phyloP scores from a whole-genome alignment of 768 basidiomycete species.

The Favolaschia claudopus region DNA sequence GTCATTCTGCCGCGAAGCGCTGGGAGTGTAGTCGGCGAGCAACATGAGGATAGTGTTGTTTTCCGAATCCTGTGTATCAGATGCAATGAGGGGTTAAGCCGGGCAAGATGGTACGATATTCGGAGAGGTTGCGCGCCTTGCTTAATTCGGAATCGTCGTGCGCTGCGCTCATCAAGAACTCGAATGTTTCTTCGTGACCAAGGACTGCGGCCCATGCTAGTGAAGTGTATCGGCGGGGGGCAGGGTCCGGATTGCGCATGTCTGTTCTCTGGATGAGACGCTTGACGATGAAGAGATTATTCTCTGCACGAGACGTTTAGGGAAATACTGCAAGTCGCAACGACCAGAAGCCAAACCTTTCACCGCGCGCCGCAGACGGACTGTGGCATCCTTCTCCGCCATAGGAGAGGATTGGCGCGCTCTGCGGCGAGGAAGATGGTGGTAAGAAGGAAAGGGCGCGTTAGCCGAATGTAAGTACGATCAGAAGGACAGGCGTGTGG shows the following conservation, averaged over 20 bases:
- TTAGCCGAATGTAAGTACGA: too few species aligned
- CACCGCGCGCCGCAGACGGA: conserved; percentile 79
- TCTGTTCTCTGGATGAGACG: conserved; percentile 87
- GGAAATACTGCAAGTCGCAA: neutral
- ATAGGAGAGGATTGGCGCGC: conserved; percentile 59
- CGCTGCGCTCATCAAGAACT: conserved; percentile 83
- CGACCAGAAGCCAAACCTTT: conserved; percentile 58
- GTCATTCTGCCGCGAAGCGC: conserved; percentile 53
- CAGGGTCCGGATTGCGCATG: conserved; percentile 89
- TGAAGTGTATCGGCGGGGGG: conserved; percentile 79
- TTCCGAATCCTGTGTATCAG: conserved; percentile 75
- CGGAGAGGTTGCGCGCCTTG: conserved; percentile 61
- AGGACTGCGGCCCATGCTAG: conserved; percentile 91
- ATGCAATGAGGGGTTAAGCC: conserved; percentile 30
- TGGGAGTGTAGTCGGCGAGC: conserved; percentile 80
- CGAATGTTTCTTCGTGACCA: conserved; percentile 92
- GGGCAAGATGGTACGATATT: neutral
- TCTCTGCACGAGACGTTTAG: conserved; percentile 62
- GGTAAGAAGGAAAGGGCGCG: too few species aligned
- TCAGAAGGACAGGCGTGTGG: conserved; percentile 28
- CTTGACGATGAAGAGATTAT: conserved; percentile 92
- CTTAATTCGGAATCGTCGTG: conserved; percentile 95
- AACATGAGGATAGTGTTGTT: conserved; percentile 94
- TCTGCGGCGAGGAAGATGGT: too few species aligned
- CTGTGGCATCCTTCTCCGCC: conserved; percentile 85